phyloP scores from a whole-genome alignment of 768 basidiomycete species.

The Podaxis pistillaris region DNA sequence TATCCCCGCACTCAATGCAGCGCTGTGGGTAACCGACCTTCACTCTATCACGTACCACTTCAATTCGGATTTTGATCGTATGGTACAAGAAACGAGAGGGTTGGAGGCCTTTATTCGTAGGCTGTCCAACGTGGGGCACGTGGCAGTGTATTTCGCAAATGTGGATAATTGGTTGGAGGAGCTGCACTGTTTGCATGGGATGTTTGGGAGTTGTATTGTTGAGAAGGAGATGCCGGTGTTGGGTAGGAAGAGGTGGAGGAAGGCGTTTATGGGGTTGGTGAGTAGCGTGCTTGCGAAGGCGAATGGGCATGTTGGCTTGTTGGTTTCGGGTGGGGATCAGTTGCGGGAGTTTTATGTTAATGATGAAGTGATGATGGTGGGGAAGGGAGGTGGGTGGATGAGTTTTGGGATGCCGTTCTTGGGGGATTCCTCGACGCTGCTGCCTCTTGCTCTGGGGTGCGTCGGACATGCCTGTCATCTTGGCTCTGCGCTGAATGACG shows the following conservation, averaged over 20 bases:
- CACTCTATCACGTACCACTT: not conserved
- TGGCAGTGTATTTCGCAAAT: not conserved
- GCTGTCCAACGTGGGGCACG: not conserved
- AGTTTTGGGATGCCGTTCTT: not conserved
- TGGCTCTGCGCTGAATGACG: not conserved
- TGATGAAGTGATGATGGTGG: not conserved
- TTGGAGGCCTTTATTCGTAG: not conserved
- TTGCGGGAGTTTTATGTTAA: not conserved
- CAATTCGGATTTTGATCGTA: not conserved
- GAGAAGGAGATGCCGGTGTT: not conserved
- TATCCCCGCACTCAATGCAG: not conserved
- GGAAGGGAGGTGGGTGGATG: not conserved
- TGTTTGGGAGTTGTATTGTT: not conserved
- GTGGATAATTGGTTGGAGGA: not conserved
- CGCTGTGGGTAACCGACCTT: not conserved
- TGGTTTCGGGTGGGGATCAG: not conserved
- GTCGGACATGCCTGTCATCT: too few relatives aligned
- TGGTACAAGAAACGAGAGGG: not conserved
- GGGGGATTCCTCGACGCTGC: too few relatives aligned
- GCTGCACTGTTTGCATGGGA: not conserved
- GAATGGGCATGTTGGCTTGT: not conserved
- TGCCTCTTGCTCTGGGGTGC: too few relatives aligned
- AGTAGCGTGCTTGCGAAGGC: not conserved
- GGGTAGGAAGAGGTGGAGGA: not conserved
- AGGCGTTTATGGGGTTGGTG: not conserved